A percentile compares a stretch with the other conserved stretches of the same genome.
These are phyloP conservation scores for Lanmaoa rubissima DNA, from an alignment of 768 basidiomycete genomes.

Conservation along the genomic window DNA sequence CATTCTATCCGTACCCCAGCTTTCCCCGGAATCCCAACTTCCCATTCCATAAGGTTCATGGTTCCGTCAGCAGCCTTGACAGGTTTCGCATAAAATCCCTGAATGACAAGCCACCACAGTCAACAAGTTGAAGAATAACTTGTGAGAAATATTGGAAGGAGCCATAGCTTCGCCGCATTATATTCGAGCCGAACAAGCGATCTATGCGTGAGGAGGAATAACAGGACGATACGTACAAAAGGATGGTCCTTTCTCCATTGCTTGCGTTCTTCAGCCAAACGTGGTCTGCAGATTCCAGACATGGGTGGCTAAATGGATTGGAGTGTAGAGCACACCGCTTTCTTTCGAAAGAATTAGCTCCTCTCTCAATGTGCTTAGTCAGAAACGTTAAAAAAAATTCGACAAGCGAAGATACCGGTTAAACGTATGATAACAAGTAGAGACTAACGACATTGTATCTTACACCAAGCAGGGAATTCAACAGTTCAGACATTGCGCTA, in stretches of 20 bases:
- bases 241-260: constrained; percentile 99
- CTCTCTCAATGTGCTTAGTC: constrained; percentile 16
- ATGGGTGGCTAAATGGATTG: constrained; percentile 29
- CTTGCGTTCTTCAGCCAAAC: constrained; percentile 95
- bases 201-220: not conserved
- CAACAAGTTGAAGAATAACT: not conserved
- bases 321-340: not conserved
- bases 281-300: constrained; percentile 91
- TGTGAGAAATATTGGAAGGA: not conserved
- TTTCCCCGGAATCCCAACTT: constrained; percentile 98
- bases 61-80: constrained; percentile 87
- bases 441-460: not conserved
- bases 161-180: not conserved
- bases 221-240: constrained; percentile 62
- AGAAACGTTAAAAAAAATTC: constrained; percentile 1
- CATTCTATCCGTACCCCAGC: constrained; percentile 53
- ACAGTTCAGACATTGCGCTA: not conserved
- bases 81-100: constrained; percentile 98
- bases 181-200: constrained; percentile 1
- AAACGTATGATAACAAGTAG: not conserved
- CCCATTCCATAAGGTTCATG: constrained; percentile 97
- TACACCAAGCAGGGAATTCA: not conserved
- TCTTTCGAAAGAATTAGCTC: not conserved
- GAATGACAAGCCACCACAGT: constrained; percentile 8
- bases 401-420: not conserved